phyloP scores from a whole-genome alignment of 768 basidiomycete genomes.

The Chiua virens region DNA sequence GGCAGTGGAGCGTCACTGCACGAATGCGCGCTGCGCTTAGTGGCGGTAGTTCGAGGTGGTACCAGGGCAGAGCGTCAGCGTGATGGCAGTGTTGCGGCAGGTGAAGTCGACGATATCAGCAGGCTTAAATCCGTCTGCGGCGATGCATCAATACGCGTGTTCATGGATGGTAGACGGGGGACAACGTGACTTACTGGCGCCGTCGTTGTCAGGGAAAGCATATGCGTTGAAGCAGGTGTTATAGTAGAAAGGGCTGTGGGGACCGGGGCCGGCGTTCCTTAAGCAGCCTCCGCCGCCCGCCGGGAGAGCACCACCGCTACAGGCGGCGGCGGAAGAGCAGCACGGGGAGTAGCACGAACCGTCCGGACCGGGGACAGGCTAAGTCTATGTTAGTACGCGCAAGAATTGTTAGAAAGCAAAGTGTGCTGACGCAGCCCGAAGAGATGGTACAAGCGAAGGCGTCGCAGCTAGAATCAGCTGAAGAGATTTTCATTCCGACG shows the following conservation, averaged over 20 bases:
- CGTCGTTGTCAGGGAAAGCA: conserved; percentile 36
- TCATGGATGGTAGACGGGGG: neutral
- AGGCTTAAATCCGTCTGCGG: conserved; percentile 25
- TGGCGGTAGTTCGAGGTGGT: conserved; percentile 17
- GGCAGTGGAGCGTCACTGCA: too few relatives aligned
- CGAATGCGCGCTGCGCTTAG: neutral
- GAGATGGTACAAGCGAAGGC: conserved; percentile 31
- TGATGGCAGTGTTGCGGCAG: conserved; percentile 26
- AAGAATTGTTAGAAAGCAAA: neutral
- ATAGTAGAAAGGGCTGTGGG: conserved; percentile 32
- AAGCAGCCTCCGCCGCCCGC: conserved; percentile 27
- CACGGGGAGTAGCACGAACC: conserved; percentile 30
- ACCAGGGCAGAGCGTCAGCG: conserved; percentile 31
- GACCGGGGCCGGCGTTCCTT: conserved; percentile 29
- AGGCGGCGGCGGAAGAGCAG: conserved; percentile 28
- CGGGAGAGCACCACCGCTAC: conserved; percentile 29
- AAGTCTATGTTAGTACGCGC: neutral
- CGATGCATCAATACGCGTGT: neutral
- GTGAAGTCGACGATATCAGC: conserved; percentile 31
- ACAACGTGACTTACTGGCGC: conserved; percentile 17
- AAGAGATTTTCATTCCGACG: conserved; percentile 34
- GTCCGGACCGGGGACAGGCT: conserved; percentile 31
- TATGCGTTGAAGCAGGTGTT: conserved; percentile 30
- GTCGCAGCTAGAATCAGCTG: conserved; percentile 24
- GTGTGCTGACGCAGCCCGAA: conserved; percentile 30